phyloP scores from a whole-genome alignment of 768 basidiomycete species.

The Lentinula sp. region DNA sequence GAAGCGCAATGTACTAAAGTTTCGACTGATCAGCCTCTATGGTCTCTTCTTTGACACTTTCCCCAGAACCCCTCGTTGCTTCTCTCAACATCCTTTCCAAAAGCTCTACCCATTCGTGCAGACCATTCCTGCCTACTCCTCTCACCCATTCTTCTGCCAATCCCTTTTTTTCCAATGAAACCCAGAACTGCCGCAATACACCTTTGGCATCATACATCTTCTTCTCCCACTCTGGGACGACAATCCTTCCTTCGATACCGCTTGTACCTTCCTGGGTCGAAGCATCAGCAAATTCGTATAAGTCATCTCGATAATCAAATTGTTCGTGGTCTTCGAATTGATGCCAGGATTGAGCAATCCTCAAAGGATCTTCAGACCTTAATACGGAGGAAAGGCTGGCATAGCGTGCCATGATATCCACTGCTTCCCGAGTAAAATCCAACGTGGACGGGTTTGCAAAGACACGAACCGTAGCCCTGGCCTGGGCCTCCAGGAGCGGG shows the following conservation, averaged over 20 bases:
- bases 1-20: not conserved
- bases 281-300: slow-evolving; percentile 42
- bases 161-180: slow-evolving; percentile 45
- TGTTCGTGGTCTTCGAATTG: slow-evolving; percentile 45
- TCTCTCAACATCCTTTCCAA: slow-evolving; percentile 24
- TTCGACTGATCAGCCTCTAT: not conserved
- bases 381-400: slow-evolving; percentile 27
- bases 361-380: slow-evolving; percentile 23
- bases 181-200: slow-evolving; percentile 51
- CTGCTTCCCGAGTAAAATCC: slow-evolving; percentile 40
- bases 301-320: slow-evolving; percentile 60
- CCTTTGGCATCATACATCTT: slow-evolving; percentile 45
- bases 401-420: slow-evolving; percentile 44
- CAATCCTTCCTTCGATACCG: slow-evolving; percentile 16
- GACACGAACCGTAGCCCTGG: slow-evolving; percentile 50
- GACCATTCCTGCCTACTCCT: slow-evolving; percentile 54
- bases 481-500: slow-evolving; percentile 76
- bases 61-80: not conserved
- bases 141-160: slow-evolving; percentile 55
- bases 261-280: slow-evolving; percentile 17
- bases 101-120: slow-evolving; percentile 56
- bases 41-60: not conserved
- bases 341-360: slow-evolving; percentile 54
- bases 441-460: slow-evolving; percentile 48
- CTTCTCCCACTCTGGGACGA: slow-evolving; percentile 51